Evolutionary conservation across 2,329 filamentous ascomycete genomes (phyloP).

Genomic region (Aspergillus sp.): DNA sequence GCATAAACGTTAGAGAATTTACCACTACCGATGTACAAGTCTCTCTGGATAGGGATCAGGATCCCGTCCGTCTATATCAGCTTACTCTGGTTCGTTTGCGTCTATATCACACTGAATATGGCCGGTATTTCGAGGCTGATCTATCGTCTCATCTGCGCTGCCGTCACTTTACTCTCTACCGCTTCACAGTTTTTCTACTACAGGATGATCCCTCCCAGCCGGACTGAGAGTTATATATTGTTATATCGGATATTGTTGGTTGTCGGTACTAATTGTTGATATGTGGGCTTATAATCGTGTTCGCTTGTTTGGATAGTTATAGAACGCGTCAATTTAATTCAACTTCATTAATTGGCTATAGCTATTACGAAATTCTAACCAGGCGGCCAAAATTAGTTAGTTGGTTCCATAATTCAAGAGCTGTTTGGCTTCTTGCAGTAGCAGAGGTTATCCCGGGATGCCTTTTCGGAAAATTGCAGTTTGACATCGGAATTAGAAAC

Average conservation of each 20-base stretch:
- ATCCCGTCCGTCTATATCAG: neutral
- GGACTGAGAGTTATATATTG: neutral
- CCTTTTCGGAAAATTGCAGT: too few relatives aligned
- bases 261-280: neutral
- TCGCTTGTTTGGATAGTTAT: neutral
- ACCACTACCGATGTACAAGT: neutral
- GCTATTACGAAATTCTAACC: too few relatives aligned
- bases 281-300: neutral
- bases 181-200: neutral
- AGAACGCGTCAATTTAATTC: too few relatives aligned
- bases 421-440: too few relatives aligned
- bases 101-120: neutral
- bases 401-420: too few relatives aligned
- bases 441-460: too few relatives aligned
- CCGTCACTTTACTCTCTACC: neutral
- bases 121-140: neutral
- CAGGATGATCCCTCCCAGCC: neutral
- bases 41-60: neutral
- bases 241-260: neutral
- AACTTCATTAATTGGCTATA: too few relatives aligned
- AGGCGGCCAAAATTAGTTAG: too few relatives aligned
- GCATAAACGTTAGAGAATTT: neutral
- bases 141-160: neutral
- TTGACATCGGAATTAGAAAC: too few relatives aligned
- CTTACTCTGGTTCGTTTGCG: neutral